Evolutionary conservation across 257 asterid genomes (phyloP).

Genomic region (Solanum medicagineum): DNA sequence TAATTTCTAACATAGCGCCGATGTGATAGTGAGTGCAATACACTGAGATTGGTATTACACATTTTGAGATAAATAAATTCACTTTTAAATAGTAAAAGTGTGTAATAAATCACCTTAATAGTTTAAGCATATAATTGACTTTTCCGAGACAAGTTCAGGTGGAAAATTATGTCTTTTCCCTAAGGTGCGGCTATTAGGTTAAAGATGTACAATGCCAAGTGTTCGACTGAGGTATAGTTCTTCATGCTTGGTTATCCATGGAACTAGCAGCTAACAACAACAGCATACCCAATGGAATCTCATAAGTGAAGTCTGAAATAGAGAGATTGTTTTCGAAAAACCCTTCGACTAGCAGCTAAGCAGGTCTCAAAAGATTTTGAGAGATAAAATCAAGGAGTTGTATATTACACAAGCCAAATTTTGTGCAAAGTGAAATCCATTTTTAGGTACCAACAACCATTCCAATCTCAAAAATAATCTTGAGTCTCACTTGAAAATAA

Average conservation of each 20-base stretch:
- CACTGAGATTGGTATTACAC: too few species aligned
- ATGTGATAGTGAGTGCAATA: too few species aligned
- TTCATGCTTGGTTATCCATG: not conserved
- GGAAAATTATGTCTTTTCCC: not conserved
- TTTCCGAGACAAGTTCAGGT: too few species aligned
- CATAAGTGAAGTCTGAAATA: too few species aligned
- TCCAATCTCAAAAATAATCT: slow-evolving; percentile 23
- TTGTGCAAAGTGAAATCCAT: slow-evolving; percentile 16
- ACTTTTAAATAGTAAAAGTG: too few species aligned
- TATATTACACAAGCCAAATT: slow-evolving; percentile 13
- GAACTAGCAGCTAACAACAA: too few species aligned
- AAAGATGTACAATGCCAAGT: not conserved
- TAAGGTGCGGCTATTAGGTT: not conserved
- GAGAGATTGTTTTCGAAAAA: too few species aligned
- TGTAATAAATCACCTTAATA: too few species aligned
- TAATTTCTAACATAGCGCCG: too few species aligned
- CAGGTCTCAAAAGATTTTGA: not conserved
- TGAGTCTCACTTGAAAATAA: slow-evolving; percentile 28
- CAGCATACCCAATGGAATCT: too few species aligned
- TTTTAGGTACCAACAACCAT: slow-evolving; percentile 20
- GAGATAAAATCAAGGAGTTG: not conserved
- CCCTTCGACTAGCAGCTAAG: not conserved
- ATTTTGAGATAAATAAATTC: too few species aligned
- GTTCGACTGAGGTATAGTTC: not conserved
- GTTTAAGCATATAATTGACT: too few species aligned